A percentile compares a stretch with the other conserved stretches of the same genome.
Evolutionary conservation across 192 early-diverging fungal species (phyloP).

Genomic region (Coemansia pectinata): DNA sequence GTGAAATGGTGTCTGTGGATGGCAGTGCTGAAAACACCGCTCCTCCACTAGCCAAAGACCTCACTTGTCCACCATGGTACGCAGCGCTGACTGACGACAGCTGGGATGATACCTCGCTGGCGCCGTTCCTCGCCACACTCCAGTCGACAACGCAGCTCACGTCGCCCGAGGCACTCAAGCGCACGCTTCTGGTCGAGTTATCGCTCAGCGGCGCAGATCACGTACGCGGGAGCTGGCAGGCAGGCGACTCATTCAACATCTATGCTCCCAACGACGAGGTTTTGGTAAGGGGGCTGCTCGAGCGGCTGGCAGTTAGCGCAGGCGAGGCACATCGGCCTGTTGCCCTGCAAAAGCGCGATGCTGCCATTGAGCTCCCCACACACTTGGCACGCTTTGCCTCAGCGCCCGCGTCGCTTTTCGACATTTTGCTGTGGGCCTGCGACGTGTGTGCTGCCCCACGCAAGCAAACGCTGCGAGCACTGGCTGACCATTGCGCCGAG

Average conservation of each 20-base stretch:
- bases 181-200: constrained; percentile 66
- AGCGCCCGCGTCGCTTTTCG: constrained; percentile 50
- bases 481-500: constrained; percentile 79
- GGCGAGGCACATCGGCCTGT: constrained; percentile 22
- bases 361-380: constrained; percentile 36
- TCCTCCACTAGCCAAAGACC: not conserved
- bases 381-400: constrained; percentile 26
- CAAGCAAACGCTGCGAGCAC: constrained; percentile 78
- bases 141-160: constrained; percentile 63
- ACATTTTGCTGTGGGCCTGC: constrained; percentile 72
- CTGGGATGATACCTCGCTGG: constrained; percentile 1
- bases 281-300: constrained; percentile 68
- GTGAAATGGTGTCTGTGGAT: constrained; percentile 4
- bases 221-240: constrained; percentile 16
- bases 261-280: constrained; percentile 78
- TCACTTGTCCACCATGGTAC: constrained; percentile 36
- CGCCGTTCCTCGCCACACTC: constrained; percentile 58
- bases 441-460: constrained; percentile 74
- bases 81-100: not conserved
- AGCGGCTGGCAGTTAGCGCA: constrained; percentile 57
- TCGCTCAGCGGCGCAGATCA: constrained; percentile 27
- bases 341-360: constrained; percentile 34
- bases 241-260: constrained; percentile 83
- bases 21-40: not conserved
- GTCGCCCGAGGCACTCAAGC: constrained; percentile 67